These are phyloP conservation scores for Xylariomycetidae sp. DNA, from an alignment of 2,329 filamentous ascomycete species.

Conservation along the genomic window DNA sequence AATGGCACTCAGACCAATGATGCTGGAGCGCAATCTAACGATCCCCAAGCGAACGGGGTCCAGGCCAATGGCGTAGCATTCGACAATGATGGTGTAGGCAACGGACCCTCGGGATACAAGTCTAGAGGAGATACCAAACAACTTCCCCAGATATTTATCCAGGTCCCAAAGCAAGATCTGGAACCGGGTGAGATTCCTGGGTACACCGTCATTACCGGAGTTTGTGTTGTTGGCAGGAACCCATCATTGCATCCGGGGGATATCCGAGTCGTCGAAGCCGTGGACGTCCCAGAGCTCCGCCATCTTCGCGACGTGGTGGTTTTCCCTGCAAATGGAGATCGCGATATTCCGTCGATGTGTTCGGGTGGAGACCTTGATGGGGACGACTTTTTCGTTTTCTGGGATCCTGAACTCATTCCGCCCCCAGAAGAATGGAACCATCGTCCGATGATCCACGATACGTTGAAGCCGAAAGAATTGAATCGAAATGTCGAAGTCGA, in stretches of 20 bases:
- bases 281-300: slow-evolving; percentile 66
- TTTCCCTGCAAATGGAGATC: slow-evolving; percentile 76
- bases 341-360: slow-evolving; percentile 87
- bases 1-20: too few relatives aligned
- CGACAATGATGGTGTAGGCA: too few relatives aligned
- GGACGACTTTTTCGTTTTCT: slow-evolving; percentile 92
- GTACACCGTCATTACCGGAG: slow-evolving; percentile 65
- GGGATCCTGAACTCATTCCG: slow-evolving; percentile 75
- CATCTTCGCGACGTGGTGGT: slow-evolving; percentile 85
- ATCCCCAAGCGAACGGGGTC: too few relatives aligned
- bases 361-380: slow-evolving; percentile 95
- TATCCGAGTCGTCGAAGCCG: slow-evolving; percentile 78
- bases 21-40: slow-evolving; percentile 43
- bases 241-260: slow-evolving; percentile 93
- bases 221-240: slow-evolving; percentile 85
- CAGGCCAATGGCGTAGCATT: too few relatives aligned
- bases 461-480: slow-evolving; percentile 51
- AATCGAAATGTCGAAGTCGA: slow-evolving; percentile 61
- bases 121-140: slow-evolving; percentile 39
- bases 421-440: slow-evolving; percentile 56
- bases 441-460: slow-evolving; percentile 71
- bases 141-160: slow-evolving; percentile 85
- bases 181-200: slow-evolving; percentile 46
- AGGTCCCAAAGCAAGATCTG: slow-evolving; percentile 60
- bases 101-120: too few relatives aligned